Evolutionary conservation across 2,329 filamentous ascomycete genomes (phyloP).

Genomic region (Aspergillus fischeri): DNA sequence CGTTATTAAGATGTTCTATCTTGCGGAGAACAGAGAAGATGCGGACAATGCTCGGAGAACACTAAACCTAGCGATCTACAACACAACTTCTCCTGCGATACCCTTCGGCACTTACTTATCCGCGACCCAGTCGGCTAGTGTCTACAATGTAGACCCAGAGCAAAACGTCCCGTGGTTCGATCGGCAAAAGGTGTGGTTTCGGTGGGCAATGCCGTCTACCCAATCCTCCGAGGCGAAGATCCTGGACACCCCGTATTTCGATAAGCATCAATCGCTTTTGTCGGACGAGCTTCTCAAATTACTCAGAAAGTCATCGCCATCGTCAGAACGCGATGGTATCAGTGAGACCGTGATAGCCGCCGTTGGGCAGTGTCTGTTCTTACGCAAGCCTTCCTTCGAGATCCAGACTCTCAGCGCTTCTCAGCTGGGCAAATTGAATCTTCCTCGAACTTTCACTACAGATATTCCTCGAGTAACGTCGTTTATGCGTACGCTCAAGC

Average conservation of each 20-base stretch:
- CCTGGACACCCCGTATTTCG: constrained; percentile 22
- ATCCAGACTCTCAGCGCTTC: constrained; percentile 23
- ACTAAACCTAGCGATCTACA: constrained; percentile 28
- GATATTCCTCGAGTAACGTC: constrained; percentile 30
- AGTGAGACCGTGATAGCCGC: constrained; percentile 34
- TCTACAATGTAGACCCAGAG: constrained; percentile 23
- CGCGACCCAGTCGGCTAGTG: constrained; percentile 22
- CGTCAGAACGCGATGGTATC: not conserved
- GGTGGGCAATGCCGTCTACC: constrained; percentile 32
- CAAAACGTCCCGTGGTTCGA: constrained; percentile 28
- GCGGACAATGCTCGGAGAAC: constrained; percentile 33
- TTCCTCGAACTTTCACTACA: constrained; percentile 29
- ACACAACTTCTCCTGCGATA: constrained; percentile 13
- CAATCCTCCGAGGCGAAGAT: constrained; percentile 16
- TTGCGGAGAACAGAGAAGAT: constrained; percentile 27
- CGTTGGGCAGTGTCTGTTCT: constrained; percentile 38
- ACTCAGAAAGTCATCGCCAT: constrained; percentile 16
- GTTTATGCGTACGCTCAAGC: constrained; percentile 28
- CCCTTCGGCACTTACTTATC: constrained; percentile 35
- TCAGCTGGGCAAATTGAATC: constrained; percentile 27
- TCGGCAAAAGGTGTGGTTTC: constrained; percentile 32
- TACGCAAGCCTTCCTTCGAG: constrained; percentile 19
- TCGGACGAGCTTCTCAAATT: constrained; percentile 31
- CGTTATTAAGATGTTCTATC: constrained; percentile 29
- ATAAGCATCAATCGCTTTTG: constrained; percentile 27